Evolutionary conservation across 805 yeast genomes (phyloP).

Genomic region (Maudiozyma pseudohumilis): DNA sequence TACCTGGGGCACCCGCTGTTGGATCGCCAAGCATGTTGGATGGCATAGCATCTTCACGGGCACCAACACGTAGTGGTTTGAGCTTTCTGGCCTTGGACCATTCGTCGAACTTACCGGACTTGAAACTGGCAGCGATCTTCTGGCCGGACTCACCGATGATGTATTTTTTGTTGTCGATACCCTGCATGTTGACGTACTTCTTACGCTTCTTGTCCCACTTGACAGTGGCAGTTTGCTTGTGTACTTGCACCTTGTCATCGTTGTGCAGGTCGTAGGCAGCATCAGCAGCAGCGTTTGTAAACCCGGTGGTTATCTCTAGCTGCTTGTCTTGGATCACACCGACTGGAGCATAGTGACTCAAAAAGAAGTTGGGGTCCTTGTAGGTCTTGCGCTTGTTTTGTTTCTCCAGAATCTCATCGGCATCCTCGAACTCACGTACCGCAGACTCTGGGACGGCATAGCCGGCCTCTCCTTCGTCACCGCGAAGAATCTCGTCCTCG

Average conservation of each 20-base stretch:
- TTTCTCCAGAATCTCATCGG: slow-evolving; percentile 26
- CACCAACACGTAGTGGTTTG: slow-evolving; percentile 44
- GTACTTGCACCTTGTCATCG: slow-evolving; percentile 59
- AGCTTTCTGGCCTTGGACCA: slow-evolving; percentile 74
- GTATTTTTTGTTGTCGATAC: slow-evolving; percentile 66
- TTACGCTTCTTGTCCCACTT: slow-evolving; percentile 93
- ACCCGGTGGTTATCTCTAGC: slow-evolving; percentile 46
- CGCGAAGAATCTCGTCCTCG: slow-evolving; percentile 62
- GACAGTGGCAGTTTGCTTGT: slow-evolving; percentile 57
- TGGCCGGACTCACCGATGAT: slow-evolving; percentile 94
- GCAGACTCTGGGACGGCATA: slow-evolving; percentile 36
- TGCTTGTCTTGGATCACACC: slow-evolving; percentile 76
- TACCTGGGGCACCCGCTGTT: slow-evolving; percentile 10
- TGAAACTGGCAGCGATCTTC: slow-evolving; percentile 79
- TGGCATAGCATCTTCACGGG: slow-evolving; percentile 35
- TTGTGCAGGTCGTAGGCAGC: slow-evolving; percentile 83
- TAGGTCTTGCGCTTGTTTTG: slow-evolving; percentile 38
- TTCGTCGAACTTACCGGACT: slow-evolving; percentile 83
- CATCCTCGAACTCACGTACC: slow-evolving; percentile 33
- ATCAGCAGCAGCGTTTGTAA: slow-evolving; percentile 71
- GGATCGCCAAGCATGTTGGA: slow-evolving; percentile 29
- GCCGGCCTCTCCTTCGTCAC: slow-evolving; percentile 40
- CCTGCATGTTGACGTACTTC: slow-evolving; percentile 71
- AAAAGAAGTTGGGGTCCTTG: slow-evolving; percentile 69
- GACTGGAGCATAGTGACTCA: slow-evolving; percentile 84